Evolutionary conservation across 2,329 filamentous ascomycete species (phyloP).

Genomic region (Botrytis fabae): DNA sequence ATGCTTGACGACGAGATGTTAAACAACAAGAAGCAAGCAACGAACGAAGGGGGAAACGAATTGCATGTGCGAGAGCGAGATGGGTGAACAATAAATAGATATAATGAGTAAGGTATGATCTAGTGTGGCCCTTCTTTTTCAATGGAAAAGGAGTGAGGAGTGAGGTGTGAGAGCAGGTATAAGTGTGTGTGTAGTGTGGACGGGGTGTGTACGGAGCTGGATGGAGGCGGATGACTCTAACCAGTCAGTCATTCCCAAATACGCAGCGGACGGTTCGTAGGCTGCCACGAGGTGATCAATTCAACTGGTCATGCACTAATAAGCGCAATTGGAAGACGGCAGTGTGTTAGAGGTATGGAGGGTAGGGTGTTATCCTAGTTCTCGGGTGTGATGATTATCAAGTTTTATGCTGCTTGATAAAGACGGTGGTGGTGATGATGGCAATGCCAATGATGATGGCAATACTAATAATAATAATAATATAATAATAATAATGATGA

Average conservation of each 20-base stretch:
- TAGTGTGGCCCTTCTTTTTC: background rate
- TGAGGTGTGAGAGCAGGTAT: slow-evolving; percentile 10
- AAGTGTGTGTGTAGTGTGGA: background rate
- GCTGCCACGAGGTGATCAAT: slow-evolving; percentile 24
- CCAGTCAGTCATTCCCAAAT: slow-evolving; percentile 20
- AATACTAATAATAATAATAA: background rate
- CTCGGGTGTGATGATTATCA: background rate
- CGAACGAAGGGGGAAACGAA: background rate
- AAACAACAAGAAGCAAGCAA: background rate
- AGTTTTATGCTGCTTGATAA: background rate
- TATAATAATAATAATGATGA: background rate
- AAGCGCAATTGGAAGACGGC: slow-evolving; percentile 22
- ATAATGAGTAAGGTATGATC: background rate
- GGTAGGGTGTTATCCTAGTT: slow-evolving; percentile 7
- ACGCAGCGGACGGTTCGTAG: slow-evolving; percentile 22
- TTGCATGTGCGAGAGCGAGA: slow-evolving; percentile 6
- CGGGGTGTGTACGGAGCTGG: slow-evolving; percentile 14
- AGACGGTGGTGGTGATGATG: background rate
- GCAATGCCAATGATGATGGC: accelerated
- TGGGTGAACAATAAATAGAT: slow-evolving; percentile 8
- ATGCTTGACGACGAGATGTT: background rate
- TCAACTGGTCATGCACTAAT: slow-evolving; percentile 24
- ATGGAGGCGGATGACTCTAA: slow-evolving; percentile 22
- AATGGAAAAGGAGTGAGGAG: background rate
- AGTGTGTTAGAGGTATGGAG: background rate